Evolutionary conservation across 2,329 filamentous ascomycete genomes (phyloP).

Genomic region (Ophiostoma sp.): DNA sequence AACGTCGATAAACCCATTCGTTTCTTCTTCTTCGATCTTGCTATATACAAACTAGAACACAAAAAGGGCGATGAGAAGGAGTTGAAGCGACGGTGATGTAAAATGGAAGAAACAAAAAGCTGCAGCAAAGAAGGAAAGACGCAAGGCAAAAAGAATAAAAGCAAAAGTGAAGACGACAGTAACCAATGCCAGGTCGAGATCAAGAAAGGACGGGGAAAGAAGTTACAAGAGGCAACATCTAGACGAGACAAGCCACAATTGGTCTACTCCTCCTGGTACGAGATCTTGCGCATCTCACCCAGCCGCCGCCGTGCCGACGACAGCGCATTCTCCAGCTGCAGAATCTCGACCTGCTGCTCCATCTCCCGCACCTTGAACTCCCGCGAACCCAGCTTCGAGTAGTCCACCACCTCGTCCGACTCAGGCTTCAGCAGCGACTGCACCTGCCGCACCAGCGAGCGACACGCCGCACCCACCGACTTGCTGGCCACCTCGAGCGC

Average conservation of each 20-base stretch:
- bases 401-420: slow-evolving; percentile 82
- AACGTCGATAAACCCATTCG: not conserved
- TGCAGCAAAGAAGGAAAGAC: not conserved
- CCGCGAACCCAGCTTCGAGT: slow-evolving; percentile 81
- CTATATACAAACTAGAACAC: slow-evolving; percentile 19
- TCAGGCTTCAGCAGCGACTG: slow-evolving; percentile 91
- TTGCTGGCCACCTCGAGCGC: slow-evolving; percentile 87
- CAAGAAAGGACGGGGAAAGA: not conserved
- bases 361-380: slow-evolving; percentile 99
- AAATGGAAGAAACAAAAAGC: not conserved
- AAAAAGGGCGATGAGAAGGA: not conserved
- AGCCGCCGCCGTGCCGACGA: slow-evolving; percentile 76
- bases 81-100: not conserved
- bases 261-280: slow-evolving; percentile 77
- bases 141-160: not conserved
- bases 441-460: slow-evolving; percentile 85
- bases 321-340: slow-evolving; percentile 88
- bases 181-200: not conserved
- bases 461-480: slow-evolving; percentile 85
- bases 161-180: not conserved
- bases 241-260: not conserved
- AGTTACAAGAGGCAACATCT: not conserved
- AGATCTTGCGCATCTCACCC: slow-evolving; percentile 98
- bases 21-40: slow-evolving; percentile 8
- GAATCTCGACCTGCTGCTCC: slow-evolving; percentile 99